Evolutionary conservation across 2,329 filamentous ascomycete species (phyloP), one percentile per base, ranked within the genome.

Genomic region (Botrytis byssoidea): DNA sequence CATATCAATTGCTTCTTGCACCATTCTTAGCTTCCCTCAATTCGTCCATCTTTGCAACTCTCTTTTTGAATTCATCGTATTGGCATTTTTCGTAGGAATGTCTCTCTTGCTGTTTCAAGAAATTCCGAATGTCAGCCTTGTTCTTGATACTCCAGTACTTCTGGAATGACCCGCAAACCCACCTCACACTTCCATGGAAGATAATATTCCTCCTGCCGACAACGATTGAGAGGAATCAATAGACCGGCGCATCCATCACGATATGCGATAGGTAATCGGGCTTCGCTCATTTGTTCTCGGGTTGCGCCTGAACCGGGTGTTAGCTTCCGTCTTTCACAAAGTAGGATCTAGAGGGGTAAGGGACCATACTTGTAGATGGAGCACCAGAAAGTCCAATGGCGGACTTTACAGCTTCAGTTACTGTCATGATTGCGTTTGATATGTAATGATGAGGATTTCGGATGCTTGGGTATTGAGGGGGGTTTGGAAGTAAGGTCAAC

Each of bases 81-180:
- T 99, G 96, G 89, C 96, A 99, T 84, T 98, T 98, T 83, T 99
- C 96, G 88, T 99, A 99, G 81, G 91, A 92, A 85, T 99, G 96
- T 86, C 96, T 89, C 88, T 99, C 96, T 83, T 94, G 91, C 96
- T 98, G n/a, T 68, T 57, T 68, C 25, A 57, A 22, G 1, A 10
- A 67, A 68, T 68, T n/a, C 65, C 63, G 51, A 65, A 25, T 40
- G 65, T 79, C 70, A 79, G 76, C 75, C 61, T 64, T 60, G 59
- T 66, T 37, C 35, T 42, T 22, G 25, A 32, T 22, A 29, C 16
- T 4, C 25, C 65, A 40, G 25, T 37, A 32, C 14, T 12, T 25
- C 29, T 9, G 48, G 20, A 37, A 16, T 18, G 18, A 59, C 18
- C 25, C 20, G 25, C 35, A 40, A 25, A 80, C 92, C 79, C 88